These are phyloP conservation scores for Pseudevernia furfuracea DNA, from an alignment of 495 filamentous ascomycete species.

Conservation along the genomic window DNA sequence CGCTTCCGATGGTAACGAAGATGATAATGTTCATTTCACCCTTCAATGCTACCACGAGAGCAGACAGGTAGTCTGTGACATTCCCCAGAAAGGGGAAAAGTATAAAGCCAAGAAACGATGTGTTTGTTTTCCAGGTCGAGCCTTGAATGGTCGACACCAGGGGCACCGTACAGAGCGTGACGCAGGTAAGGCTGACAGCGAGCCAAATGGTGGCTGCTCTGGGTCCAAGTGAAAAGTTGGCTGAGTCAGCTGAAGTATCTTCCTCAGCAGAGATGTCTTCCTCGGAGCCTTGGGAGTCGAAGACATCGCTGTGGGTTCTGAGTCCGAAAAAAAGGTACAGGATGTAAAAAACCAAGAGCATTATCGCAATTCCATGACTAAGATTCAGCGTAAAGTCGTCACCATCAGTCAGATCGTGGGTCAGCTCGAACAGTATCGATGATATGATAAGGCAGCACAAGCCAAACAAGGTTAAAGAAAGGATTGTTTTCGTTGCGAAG, in stretches of 20 bases:
- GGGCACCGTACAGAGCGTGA: constrained; percentile 31
- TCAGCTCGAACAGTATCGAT: not conserved
- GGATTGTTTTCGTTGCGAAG: not conserved
- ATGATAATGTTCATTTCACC: constrained; percentile 31
- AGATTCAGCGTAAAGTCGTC: constrained; percentile 16
- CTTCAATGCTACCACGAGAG: constrained; percentile 25
- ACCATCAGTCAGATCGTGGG: no score
- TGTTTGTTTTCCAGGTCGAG: constrained; percentile 24
- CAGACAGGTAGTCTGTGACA: constrained; percentile 24
- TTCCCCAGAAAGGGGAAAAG: constrained; percentile 31
- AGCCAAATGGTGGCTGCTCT: constrained; percentile 34
- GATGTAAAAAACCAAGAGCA: constrained; percentile 60
- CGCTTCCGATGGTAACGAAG: constrained; percentile 27
- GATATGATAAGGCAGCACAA: not conserved
- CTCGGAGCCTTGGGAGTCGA: no score
- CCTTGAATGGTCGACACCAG: constrained; percentile 31
- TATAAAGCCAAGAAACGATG: constrained; percentile 31
- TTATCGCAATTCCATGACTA: constrained; percentile 29
- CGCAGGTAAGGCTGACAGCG: constrained; percentile 26
- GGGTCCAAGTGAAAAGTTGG: constrained; percentile 34
- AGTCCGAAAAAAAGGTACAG: constrained; percentile 57
- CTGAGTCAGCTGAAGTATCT: not conserved
- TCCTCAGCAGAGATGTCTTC: no score
- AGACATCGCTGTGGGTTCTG: constrained; percentile 27
- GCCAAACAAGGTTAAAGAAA: not conserved